phyloP scores from a whole-genome alignment of 2,329 filamentous ascomycete genomes.

The Diaporthe citriasiana region DNA sequence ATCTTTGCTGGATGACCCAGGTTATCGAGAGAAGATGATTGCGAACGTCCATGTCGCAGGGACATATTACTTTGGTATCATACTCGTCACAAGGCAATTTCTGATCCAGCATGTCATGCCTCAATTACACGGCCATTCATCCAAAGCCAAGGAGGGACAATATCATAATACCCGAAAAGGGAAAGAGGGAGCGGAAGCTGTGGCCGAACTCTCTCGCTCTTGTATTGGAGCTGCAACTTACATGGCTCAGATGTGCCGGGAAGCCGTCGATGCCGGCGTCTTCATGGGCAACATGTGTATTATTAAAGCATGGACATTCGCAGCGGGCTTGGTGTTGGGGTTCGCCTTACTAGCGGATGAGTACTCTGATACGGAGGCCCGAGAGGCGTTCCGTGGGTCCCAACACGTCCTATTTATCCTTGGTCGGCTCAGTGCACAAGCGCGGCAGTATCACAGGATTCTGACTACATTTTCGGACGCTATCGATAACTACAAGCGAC shows the following conservation, averaged over 20 bases:
- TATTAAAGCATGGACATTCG: conserved; percentile 42
- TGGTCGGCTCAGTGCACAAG: conserved; percentile 43
- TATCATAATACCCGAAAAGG: background rate
- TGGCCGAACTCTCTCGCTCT: conserved; percentile 42
- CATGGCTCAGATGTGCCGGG: conserved; percentile 44
- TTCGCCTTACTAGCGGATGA: conserved; percentile 43
- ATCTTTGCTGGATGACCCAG: background rate
- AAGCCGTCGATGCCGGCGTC: conserved; percentile 41
- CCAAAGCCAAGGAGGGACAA: background rate
- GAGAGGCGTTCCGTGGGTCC: conserved; percentile 41
- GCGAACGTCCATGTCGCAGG: conserved; percentile 44
- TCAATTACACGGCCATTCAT: conserved; percentile 11
- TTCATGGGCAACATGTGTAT: conserved; percentile 44
- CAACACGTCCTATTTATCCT: conserved; percentile 28
- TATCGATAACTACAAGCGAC: conserved; percentile 38
- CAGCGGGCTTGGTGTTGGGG: conserved; percentile 39
- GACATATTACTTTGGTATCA: conserved; percentile 46
- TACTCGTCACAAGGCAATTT: conserved; percentile 44
- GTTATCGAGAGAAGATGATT: conserved; percentile 39
- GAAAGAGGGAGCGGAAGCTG: background rate
- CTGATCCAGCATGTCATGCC: conserved; percentile 43
- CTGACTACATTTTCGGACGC: conserved; percentile 43
- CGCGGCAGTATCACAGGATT: conserved; percentile 44
- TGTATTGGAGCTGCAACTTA: conserved; percentile 44
- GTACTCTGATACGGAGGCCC: conserved; percentile 39